These are phyloP conservation scores for Penicillium egyptiacum DNA, from an alignment of 495 filamentous ascomycete species.

Conservation along the genomic window DNA sequence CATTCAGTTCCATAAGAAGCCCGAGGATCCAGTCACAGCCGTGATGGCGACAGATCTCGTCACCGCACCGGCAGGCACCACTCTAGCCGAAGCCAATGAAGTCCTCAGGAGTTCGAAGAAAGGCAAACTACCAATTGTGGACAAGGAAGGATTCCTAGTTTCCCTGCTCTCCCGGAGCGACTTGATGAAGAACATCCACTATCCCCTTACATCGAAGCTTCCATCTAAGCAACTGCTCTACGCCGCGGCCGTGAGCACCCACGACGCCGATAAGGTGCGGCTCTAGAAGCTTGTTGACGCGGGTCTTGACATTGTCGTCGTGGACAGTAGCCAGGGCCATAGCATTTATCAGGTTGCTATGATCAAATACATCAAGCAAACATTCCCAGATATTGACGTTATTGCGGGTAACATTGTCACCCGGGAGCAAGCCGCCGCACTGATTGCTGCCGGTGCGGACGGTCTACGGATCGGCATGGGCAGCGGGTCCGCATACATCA, in stretches of 20 bases:
- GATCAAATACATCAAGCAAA: slow-evolving; percentile 90
- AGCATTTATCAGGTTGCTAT: slow-evolving; percentile 95
- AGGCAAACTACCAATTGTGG: slow-evolving; percentile 97
- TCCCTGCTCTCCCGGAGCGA: slow-evolving; percentile 96
- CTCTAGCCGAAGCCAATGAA: slow-evolving; percentile 82
- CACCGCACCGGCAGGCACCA: slow-evolving; percentile 84
- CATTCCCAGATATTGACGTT: slow-evolving; percentile 82
- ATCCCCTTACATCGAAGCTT: slow-evolving; percentile 93
- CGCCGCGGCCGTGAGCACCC: slow-evolving; percentile 91
- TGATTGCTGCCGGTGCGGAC: slow-evolving; percentile 94
- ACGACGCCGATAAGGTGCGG: slow-evolving; percentile 83
- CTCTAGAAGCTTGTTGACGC: slow-evolving; percentile 89
- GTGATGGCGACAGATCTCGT: slow-evolving; percentile 97
- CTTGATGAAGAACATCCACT: slow-evolving; percentile 98
- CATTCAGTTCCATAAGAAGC: slow-evolving; percentile 84
- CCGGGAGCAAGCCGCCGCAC: slow-evolving; percentile 82
- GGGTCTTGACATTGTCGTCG: slow-evolving; percentile 90
- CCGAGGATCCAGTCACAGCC: slow-evolving; percentile 69
- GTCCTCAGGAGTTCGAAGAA: slow-evolving; percentile 96
- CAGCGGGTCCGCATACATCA: slow-evolving; percentile 96
- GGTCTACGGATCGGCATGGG: slow-evolving; percentile 99
- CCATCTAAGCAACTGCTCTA: slow-evolving; percentile 97
- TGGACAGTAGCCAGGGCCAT: slow-evolving; percentile 96
- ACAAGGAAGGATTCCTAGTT: slow-evolving; percentile 78
- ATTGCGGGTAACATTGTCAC: slow-evolving; percentile 98